Evolutionary conservation across 805 yeast genomes (phyloP).

Genomic region (Komagataella phaffii): DNA sequence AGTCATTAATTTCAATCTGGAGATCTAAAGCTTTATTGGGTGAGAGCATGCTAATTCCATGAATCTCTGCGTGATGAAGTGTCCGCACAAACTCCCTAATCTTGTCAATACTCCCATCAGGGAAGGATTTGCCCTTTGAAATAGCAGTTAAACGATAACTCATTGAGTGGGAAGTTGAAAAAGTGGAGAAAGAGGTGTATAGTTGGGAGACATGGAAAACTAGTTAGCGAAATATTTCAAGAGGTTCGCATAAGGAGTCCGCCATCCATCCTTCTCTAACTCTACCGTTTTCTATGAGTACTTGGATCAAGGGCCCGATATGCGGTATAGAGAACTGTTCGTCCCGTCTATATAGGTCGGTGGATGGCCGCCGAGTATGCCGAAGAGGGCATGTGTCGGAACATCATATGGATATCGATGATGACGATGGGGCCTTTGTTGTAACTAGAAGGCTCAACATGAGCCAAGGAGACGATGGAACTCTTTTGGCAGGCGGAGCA

Average conservation of each 20-base stretch:
- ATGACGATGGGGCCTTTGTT: constrained; percentile 45
- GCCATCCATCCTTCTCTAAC: background rate
- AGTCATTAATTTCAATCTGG: background rate
- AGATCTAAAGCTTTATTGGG: background rate
- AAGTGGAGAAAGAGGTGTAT: background rate
- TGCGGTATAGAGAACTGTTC: constrained; percentile 91
- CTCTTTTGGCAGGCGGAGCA: constrained; percentile 6
- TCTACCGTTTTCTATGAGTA: background rate
- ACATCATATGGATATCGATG: constrained; percentile 68
- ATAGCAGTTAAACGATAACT: background rate
- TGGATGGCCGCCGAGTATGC: constrained; percentile 75
- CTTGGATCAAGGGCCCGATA: constrained; percentile 58
- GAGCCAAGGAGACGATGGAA: constrained; percentile 23
- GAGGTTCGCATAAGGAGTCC: background rate
- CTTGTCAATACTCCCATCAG: background rate
- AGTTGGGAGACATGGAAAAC: background rate
- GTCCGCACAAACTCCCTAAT: background rate
- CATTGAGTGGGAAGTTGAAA: background rate
- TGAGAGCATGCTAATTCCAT: constrained; percentile 1
- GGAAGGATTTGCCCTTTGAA: background rate
- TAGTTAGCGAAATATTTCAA: background rate
- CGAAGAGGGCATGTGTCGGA: constrained; percentile 85
- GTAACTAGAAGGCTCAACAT: constrained; percentile 43
- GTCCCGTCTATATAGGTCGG: constrained; percentile 55
- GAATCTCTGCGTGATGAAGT: constrained; percentile 1